Base-by-base conservation (phyloP, 169 alveolate species). In the Plasmodium sp. region DNA sequence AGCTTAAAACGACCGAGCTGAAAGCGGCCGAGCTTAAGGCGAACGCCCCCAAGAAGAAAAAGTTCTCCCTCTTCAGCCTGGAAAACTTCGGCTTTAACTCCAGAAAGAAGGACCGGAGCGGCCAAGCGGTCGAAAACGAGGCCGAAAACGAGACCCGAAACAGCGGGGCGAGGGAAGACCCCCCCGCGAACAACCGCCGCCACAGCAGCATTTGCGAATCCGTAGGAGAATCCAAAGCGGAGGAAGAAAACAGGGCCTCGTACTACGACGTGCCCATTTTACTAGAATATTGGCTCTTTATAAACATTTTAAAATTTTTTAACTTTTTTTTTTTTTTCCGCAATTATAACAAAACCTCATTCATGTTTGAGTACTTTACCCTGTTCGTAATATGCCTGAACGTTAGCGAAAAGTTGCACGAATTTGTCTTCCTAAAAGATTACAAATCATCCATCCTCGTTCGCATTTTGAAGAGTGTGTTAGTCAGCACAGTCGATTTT, bases 201-300 rank as follows among this genome's bases (percentile, higher is more conserved):
- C 62, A 54, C 54, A 31, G 62, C 18, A 54, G 7, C 71, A 31
- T 51, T 81, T 81, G 34, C 14, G 77, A 81, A 41, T 51, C 22
- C 10, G 16, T 31, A 7, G 39, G 67, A 5, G 9, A 51, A 41
- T n/a, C 9, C 18, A 51, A 81, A 81, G 71, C 22, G 9, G 51
- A 48, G 39, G 79, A 31, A 31, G 33, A 67, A 18, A 45, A 33
- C 43, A 22, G 81, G 58, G 45, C 22, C 7, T n/a, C 62, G 54
- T 36, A 51, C 31, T 85, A 85, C 34, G 93, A 85, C n/a, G 93
- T 85, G 5, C 58, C 84, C 1, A 74, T 85, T 75, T 85, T 85
- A 36, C 80, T 85, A 74, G 93, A 85, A 74, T 85, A 85, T 51
- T 85, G 93, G 93, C 54, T 85, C 39, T 85, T 85, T 85, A 85